Conservation (phyloP, 2,329 filamentous ascomycete species). For the Lachnellula subtilissima region DNA sequence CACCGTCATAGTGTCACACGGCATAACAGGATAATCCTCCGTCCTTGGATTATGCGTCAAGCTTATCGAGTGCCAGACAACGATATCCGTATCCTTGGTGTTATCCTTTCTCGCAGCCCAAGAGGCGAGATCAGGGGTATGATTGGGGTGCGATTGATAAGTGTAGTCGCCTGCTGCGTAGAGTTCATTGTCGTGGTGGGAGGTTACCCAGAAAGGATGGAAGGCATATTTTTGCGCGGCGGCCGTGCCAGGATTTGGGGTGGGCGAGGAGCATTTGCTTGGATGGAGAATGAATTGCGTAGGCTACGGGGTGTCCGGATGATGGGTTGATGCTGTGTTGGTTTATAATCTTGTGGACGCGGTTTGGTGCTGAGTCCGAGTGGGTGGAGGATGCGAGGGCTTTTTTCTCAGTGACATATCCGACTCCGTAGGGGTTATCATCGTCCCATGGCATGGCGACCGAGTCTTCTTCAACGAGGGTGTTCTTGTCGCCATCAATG, state of each 20-base stretch:
- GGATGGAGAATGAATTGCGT: conserved; percentile 83
- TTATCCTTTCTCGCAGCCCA: conserved; percentile 78
- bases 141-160: conserved; percentile 27
- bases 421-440: conserved; percentile 49
- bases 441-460: conserved; percentile 40
- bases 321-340: conserved; percentile 73
- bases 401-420: conserved; percentile 37
- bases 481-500: conserved; percentile 50
- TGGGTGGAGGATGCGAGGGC: conserved; percentile 31
- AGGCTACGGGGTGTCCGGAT: conserved; percentile 75
- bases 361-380: conserved; percentile 44
- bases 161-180: conserved; percentile 33
- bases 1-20: conserved; percentile 74
- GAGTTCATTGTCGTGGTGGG: conserved; percentile 55
- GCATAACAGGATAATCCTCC: conserved; percentile 89
- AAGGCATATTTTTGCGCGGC: conserved; percentile 82
- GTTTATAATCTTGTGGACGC: conserved; percentile 88
- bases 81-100: conserved; percentile 79
- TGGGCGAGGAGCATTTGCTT: conserved; percentile 74
- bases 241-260: conserved; percentile 76
- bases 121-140: conserved; percentile 45
- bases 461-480: conserved; percentile 50
- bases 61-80: conserved; percentile 85
- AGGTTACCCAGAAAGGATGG: conserved; percentile 82
- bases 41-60: conserved; percentile 81